These are phyloP conservation scores for Stagonosporopsis chrysanthemi DNA, from an alignment of 2,329 filamentous ascomycete genomes.

Conservation along the genomic window DNA sequence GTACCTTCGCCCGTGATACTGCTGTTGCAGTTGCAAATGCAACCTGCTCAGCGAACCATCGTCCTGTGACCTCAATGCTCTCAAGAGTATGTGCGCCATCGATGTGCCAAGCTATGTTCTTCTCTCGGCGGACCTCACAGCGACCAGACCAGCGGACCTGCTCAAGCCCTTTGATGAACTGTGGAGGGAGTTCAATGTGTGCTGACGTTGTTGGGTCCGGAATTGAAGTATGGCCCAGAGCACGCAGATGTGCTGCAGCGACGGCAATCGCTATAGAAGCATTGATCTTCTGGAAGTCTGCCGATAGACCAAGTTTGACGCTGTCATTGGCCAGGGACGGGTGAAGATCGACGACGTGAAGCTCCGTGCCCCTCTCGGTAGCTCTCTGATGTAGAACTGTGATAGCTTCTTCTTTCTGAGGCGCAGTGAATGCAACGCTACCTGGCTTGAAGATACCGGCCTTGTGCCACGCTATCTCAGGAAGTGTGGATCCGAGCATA, in stretches of 20 bases:
- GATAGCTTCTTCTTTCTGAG: constrained; percentile 63
- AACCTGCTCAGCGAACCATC: constrained; percentile 71
- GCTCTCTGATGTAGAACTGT: constrained; percentile 65
- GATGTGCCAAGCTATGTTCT: constrained; percentile 74
- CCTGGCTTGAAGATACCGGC: constrained; percentile 81
- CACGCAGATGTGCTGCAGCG: constrained; percentile 64
- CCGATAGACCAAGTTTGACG: constrained; percentile 65
- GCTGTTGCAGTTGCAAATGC: constrained; percentile 44
- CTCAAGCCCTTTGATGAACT: constrained; percentile 71
- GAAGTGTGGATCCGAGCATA: constrained; percentile 79
- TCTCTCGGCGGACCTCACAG: constrained; percentile 71
- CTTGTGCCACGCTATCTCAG: constrained; percentile 92
- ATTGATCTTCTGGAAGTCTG: constrained; percentile 69
- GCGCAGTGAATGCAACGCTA: constrained; percentile 68
- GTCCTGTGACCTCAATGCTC: constrained; percentile 76
- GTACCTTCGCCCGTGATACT: constrained; percentile 24
- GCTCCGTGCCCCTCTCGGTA: constrained; percentile 54
- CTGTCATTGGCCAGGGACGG: constrained; percentile 53
- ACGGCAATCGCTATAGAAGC: constrained; percentile 67
- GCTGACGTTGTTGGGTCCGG: constrained; percentile 42
- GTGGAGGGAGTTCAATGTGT: constrained; percentile 61
- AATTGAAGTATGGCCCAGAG: constrained; percentile 52
- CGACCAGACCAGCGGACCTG: constrained; percentile 75
- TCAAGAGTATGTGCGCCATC: constrained; percentile 90
- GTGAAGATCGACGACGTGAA: constrained; percentile 60